Evolutionary conservation across 139 green algal species (phyloP).

Genomic region (Dunaliella primolecta): DNA sequence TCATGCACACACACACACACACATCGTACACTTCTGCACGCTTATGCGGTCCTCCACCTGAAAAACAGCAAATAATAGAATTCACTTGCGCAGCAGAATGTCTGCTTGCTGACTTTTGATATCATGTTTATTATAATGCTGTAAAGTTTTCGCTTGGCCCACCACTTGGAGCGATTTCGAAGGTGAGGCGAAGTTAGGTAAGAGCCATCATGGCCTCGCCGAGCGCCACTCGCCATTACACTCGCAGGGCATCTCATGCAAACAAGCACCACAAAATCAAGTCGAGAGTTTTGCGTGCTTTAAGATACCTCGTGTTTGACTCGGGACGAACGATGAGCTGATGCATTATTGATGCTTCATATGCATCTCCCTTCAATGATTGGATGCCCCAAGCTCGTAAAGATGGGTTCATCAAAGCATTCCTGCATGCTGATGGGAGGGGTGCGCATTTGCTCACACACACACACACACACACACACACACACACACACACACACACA

Average conservation of each 20-base stretch:
- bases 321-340: not conserved
- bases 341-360: not conserved
- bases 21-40: too few species aligned
- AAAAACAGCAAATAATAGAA: not conserved
- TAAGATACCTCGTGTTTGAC: too few species aligned
- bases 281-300: too few species aligned
- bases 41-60: too few species aligned
- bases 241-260: not conserved
- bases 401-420: too few species aligned
- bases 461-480: too few species aligned
- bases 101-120: not conserved
- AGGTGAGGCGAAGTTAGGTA: not conserved
- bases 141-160: not conserved
- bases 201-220: not conserved
- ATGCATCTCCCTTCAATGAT: not conserved
- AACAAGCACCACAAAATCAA: not conserved
- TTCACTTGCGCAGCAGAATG: not conserved
- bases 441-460: too few species aligned
- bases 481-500: too few species aligned
- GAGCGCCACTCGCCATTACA: not conserved
- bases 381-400: too few species aligned
- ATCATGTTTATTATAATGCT: not conserved
- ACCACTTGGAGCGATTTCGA: not conserved
- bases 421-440: too few species aligned
- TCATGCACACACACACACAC: too few species aligned